Percentiles rank a stretch among this genome's conserved stretches.
These are phyloP conservation scores for Exophiala sideris DNA, from an alignment of 2,329 filamentous ascomycete genomes.

Conservation along the genomic window DNA sequence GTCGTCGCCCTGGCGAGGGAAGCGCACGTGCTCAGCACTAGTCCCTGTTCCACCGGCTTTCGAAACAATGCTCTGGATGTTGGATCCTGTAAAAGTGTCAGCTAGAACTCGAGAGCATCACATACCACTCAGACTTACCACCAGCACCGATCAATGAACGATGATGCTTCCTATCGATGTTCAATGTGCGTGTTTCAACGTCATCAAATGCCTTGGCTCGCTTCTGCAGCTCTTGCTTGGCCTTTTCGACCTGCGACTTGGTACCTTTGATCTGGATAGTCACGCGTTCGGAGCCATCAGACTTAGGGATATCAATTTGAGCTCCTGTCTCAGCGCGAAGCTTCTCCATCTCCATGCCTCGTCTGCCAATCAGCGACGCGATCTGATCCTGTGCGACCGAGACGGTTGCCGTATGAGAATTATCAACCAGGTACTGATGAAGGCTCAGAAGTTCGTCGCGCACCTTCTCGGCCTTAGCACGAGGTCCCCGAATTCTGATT, in stretches of 20 bases:
- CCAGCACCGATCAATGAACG: conserved; percentile 81
- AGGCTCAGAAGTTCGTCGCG: conserved; percentile 87
- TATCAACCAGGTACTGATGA: conserved; percentile 85
- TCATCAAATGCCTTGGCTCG: conserved; percentile 85
- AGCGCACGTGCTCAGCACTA: conserved; percentile 84
- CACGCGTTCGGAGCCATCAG: conserved; percentile 68
- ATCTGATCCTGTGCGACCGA: conserved; percentile 88
- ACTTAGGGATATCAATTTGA: conserved; percentile 85
- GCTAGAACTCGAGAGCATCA: conserved; percentile 31
- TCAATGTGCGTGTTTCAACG: conserved; percentile 77
- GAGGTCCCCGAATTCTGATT: conserved; percentile 85
- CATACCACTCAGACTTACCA: conserved; percentile 55
- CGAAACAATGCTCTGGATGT: conserved; percentile 79
- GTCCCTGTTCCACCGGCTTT: conserved; percentile 88
- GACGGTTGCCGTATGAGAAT: conserved; percentile 74
- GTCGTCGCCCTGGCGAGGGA: conserved; percentile 82
- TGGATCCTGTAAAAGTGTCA: conserved; percentile 62
- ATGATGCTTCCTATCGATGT: conserved; percentile 94
- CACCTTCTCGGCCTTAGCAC: conserved; percentile 86
- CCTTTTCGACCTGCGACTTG: conserved; percentile 83
- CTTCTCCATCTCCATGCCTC: conserved; percentile 86
- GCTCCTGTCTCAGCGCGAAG: conserved; percentile 80
- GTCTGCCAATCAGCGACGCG: conserved; percentile 87
- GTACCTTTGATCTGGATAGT: conserved; percentile 92
- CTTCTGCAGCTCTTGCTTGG: conserved; percentile 85